Percentiles rank a stretch among this genome's conserved stretches.
Evolutionary conservation across 305 asterid species (phyloP).

Genomic region (Solanum hybrid): DNA sequence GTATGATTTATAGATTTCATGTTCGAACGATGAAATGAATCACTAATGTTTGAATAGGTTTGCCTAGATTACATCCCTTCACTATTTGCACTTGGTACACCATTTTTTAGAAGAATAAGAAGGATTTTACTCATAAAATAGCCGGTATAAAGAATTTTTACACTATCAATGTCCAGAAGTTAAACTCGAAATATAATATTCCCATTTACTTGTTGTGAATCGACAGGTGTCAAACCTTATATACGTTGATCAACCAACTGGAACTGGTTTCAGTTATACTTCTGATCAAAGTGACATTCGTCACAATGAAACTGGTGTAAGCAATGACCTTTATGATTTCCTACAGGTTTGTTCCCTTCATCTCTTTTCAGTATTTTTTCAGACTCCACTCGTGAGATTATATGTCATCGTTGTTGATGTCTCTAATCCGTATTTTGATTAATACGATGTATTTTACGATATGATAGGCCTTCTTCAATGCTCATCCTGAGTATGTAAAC

Average conservation of each 20-base stretch:
- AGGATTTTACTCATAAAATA: not conserved
- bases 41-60: not conserved
- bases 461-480: conserved; percentile 27
- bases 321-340: conserved; percentile 73
- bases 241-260: conserved; percentile 80
- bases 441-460: not conserved
- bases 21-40: not conserved
- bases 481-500: conserved; percentile 30
- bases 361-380: not conserved
- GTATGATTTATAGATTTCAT: not conserved
- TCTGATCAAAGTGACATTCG: conserved; percentile 46
- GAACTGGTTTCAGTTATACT: conserved; percentile 86
- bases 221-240: conserved; percentile 65
- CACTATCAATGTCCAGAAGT: not conserved
- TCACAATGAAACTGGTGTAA: conserved; percentile 48
- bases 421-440: not conserved
- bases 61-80: not conserved
- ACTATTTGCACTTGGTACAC: not conserved
- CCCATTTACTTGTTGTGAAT: not conserved
- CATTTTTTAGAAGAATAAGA: not conserved
- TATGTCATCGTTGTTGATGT: not conserved
- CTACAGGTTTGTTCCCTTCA: conserved; percentile 42
- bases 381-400: not conserved
- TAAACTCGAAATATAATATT: no score
- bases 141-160: not conserved